phyloP scores from a whole-genome alignment of 306 rosid genomes.

The Sphenostylis stenocarpa region DNA sequence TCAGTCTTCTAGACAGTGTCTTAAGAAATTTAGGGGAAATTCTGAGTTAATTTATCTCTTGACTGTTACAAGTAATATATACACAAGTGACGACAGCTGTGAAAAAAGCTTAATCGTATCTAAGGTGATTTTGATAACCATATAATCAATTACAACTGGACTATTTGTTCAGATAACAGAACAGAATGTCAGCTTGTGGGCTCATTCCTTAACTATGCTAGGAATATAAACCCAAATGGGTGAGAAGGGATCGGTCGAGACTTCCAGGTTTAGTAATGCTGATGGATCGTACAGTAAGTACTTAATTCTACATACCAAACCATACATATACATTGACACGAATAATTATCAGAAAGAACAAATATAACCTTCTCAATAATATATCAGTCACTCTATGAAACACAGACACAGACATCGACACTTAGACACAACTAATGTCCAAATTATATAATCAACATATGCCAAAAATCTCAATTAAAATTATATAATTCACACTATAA shows the following conservation, averaged over 20 bases:
- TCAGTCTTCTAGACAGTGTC: not conserved
- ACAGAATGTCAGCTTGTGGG: not conserved
- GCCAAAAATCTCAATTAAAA: too few relatives aligned
- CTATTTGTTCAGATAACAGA: not conserved
- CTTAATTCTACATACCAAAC: not conserved
- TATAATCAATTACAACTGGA: not conserved
- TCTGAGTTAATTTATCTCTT: not conserved
- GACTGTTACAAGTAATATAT: not conserved
- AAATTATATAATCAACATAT: too few relatives aligned
- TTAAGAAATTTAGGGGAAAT: not conserved
- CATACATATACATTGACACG: not conserved
- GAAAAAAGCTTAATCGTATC: not conserved
- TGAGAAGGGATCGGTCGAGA: not conserved
- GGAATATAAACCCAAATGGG: not conserved
- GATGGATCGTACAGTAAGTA: not conserved
- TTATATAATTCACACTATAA: too few relatives aligned
- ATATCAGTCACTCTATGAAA: too few relatives aligned
- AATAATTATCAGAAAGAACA: not conserved
- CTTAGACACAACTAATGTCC: too few relatives aligned
- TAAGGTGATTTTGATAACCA: not conserved
- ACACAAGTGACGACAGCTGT: not conserved
- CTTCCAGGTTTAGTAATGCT: too few relatives aligned
- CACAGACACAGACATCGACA: too few relatives aligned
- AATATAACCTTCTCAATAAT: not conserved
- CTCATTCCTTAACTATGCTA: not conserved